Evolutionary conservation across 2,329 filamentous ascomycete genomes (phyloP).

Genomic region (Talaromyces atroroseus): DNA sequence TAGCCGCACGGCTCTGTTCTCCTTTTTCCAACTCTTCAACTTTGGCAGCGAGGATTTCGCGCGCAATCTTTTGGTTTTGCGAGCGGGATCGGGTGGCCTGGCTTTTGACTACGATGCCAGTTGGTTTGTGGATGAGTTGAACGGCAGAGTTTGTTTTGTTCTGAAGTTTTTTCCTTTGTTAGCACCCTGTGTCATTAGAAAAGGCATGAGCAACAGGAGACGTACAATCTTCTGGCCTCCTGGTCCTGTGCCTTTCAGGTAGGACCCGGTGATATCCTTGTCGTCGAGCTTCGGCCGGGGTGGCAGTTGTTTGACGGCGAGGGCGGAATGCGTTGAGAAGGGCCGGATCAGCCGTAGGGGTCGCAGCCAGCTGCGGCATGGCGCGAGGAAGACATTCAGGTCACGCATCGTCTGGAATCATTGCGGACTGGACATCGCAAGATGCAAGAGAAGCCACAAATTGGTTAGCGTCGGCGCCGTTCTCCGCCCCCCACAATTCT

Average conservation of each 20-base stretch:
- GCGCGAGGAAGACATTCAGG: background rate
- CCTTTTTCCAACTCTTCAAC: constrained; percentile 73
- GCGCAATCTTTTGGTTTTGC: constrained; percentile 82
- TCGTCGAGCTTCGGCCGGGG: constrained; percentile 71
- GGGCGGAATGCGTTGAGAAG: constrained; percentile 8
- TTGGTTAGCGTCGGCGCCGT: no score
- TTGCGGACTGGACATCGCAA: no score
- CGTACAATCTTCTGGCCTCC: constrained; percentile 89
- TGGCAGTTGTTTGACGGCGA: constrained; percentile 57
- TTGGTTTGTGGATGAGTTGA: constrained; percentile 83
- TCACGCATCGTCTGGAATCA: background rate
- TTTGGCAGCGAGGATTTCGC: constrained; percentile 67
- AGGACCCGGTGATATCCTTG: constrained; percentile 73
- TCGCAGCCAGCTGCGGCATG: background rate
- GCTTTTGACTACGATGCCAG: constrained; percentile 87
- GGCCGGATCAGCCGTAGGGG: background rate
- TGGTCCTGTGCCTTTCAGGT: constrained; percentile 85
- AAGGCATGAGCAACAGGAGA: background rate
- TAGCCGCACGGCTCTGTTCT: constrained; percentile 66
- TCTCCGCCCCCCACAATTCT: no score
- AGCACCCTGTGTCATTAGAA: background rate
- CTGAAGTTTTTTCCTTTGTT: constrained; percentile 38
- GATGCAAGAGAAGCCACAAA: no score
- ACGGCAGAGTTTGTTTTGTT: constrained; percentile 97
- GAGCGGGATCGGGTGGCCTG: constrained; percentile 82